These are phyloP conservation scores for Bjerkandera adusta DNA, from an alignment of 1,284 basidiomycete genomes.

Conservation along the genomic window DNA sequence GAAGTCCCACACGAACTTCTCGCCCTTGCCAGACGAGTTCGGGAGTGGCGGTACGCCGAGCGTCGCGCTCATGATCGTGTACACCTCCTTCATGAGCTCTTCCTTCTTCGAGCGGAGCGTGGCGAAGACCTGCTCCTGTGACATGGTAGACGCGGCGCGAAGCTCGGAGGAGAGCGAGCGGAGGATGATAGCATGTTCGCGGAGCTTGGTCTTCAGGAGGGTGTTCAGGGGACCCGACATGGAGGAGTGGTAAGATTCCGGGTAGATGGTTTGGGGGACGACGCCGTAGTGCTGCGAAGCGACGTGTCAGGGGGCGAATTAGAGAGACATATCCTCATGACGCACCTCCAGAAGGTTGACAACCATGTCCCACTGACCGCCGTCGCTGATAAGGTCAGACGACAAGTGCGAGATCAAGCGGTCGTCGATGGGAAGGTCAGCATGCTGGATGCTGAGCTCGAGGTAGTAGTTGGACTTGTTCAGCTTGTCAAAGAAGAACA, in stretches of 20 bases:
- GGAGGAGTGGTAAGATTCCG: slow-evolving; percentile 85
- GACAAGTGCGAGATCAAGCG: slow-evolving; percentile 80
- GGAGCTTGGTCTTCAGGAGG: slow-evolving; percentile 85
- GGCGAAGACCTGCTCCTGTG: slow-evolving; percentile 43
- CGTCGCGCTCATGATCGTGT: slow-evolving; percentile 83
- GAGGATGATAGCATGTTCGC: slow-evolving; percentile 86
- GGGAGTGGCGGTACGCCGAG: slow-evolving; percentile 75
- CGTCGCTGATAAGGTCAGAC: slow-evolving; percentile 80
- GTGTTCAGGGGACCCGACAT: slow-evolving; percentile 72
- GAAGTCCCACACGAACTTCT: slow-evolving; percentile 86
- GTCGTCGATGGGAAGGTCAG: slow-evolving; percentile 79
- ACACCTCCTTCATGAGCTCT: slow-evolving; percentile 81
- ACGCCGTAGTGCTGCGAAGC: slow-evolving; percentile 69
- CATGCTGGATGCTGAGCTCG: slow-evolving; percentile 83
- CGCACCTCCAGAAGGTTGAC: slow-evolving; percentile 77
- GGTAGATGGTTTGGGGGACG: slow-evolving; percentile 80
- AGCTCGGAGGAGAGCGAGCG: slow-evolving; percentile 60
- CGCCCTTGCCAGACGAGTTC: slow-evolving; percentile 44
- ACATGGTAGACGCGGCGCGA: slow-evolving; percentile 39
- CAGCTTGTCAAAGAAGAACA: slow-evolving; percentile 94
- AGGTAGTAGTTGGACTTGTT: slow-evolving; percentile 96
- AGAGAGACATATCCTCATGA: slow-evolving; percentile 8
- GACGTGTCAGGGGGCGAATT: not conserved
- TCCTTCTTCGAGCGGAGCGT: slow-evolving; percentile 80
- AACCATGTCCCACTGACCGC: slow-evolving; percentile 95